Evolutionary conservation across 371 early-diverging fungal genomes (phyloP).

Genomic region (Fennellomyces sp.): DNA sequence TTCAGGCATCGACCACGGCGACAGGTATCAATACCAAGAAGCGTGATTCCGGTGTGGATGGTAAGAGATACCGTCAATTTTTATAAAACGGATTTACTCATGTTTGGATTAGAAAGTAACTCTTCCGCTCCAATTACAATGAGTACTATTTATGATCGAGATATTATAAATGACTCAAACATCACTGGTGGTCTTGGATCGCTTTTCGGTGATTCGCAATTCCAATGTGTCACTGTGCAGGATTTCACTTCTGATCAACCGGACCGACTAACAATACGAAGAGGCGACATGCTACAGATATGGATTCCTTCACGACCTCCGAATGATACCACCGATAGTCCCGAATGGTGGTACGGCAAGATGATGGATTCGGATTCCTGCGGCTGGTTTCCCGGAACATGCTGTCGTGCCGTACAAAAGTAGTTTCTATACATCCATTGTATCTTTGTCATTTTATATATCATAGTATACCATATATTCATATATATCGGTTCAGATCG

Average conservation of each 20-base stretch:
- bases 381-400: constrained; percentile 1
- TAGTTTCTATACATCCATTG: no score
- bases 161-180: background rate
- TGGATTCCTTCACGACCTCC: background rate
- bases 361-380: background rate
- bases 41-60: background rate
- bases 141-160: no score
- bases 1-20: background rate
- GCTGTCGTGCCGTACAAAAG: no score
- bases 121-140: no score
- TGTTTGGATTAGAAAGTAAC: no score
- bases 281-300: background rate
- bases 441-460: no score
- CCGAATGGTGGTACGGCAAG: background rate
- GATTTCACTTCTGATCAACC: background rate
- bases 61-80: no score
- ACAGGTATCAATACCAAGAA: background rate
- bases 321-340: background rate
- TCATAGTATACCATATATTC: no score
- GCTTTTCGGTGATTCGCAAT: background rate
- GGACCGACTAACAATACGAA: background rate
- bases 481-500: no score
- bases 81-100: background rate
- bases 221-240: background rate
- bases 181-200: background rate